These are phyloP conservation scores for Glonium stellatum DNA, from an alignment of 495 filamentous ascomycete species.

Conservation along the genomic window DNA sequence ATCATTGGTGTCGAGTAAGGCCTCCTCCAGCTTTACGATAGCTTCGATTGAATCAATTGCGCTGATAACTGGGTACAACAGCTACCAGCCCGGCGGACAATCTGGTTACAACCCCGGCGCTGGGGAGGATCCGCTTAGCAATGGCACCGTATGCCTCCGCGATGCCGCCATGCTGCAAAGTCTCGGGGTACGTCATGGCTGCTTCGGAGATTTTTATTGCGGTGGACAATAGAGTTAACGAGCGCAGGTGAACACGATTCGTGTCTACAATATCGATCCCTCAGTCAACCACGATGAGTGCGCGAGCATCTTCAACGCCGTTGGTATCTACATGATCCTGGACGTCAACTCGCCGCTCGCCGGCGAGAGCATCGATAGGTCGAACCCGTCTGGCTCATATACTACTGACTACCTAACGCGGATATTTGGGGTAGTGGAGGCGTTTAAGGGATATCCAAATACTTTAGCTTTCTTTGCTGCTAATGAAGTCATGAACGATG, in stretches of 20 bases:
- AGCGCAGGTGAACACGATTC: slow-evolving; percentile 73
- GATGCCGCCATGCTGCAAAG: slow-evolving; percentile 90
- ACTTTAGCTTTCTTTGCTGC: slow-evolving; percentile 85
- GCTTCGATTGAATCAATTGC: neutral
- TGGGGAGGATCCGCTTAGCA: slow-evolving; percentile 65
- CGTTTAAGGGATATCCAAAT: slow-evolving; percentile 91
- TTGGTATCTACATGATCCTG: slow-evolving; percentile 65
- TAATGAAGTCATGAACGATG: slow-evolving; percentile 86
- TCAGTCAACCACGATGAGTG: slow-evolving; percentile 80
- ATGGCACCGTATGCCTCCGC: slow-evolving; percentile 68
- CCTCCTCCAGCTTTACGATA: neutral
- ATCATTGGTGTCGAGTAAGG: slow-evolving; percentile 74
- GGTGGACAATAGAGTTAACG: neutral
- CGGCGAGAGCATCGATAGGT: slow-evolving; percentile 67
- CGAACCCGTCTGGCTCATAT: slow-evolving; percentile 63
- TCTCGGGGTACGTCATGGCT: slow-evolving; percentile 47
- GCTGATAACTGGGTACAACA: slow-evolving; percentile 30
- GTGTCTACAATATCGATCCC: slow-evolving; percentile 87
- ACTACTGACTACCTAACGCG: slow-evolving; percentile 67
- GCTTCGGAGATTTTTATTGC: neutral
- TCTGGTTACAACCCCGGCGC: slow-evolving; percentile 61
- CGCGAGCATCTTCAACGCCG: slow-evolving; percentile 84
- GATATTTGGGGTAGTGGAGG: slow-evolving; percentile 85
- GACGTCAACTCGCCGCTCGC: slow-evolving; percentile 90
- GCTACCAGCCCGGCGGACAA: slow-evolving; percentile 86